Percentiles rank a stretch among this genome's conserved stretches.
phyloP scores from a whole-genome alignment of 495 filamentous ascomycete genomes.

The Penicillium pulvis region DNA sequence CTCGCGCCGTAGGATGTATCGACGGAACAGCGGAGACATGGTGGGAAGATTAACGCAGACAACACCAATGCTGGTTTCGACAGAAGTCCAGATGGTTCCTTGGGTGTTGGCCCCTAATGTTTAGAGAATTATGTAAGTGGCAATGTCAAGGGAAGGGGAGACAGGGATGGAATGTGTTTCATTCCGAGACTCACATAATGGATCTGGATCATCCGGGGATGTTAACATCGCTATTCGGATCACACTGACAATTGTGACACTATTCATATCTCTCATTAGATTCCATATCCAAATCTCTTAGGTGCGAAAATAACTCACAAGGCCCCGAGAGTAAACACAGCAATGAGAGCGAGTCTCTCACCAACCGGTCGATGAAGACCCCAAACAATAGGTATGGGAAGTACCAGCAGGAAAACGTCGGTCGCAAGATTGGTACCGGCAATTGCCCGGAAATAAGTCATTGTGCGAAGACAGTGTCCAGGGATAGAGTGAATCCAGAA shows the following conservation, averaged over 20 bases:
- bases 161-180: neutral
- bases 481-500: constrained; percentile 16
- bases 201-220: constrained; percentile 2
- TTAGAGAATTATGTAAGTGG: neutral
- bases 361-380: constrained; percentile 23
- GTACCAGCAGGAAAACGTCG: constrained; percentile 31
- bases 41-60: constrained; percentile 3
- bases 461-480: constrained; percentile 9
- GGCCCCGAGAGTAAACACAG: constrained; percentile 20
- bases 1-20: constrained; percentile 2
- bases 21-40: constrained; percentile 1
- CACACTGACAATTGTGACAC: neutral
- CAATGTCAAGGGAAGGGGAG: neutral
- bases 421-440: constrained; percentile 28
- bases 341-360: constrained; percentile 27
- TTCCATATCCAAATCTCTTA: neutral
- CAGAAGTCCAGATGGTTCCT: constrained; percentile 5
- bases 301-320: neutral
- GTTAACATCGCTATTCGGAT: neutral
- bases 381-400: constrained; percentile 34
- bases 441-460: constrained; percentile 12
- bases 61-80: constrained; percentile 8
- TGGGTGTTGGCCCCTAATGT: neutral
- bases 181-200: neutral
- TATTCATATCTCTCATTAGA: neutral